These are phyloP conservation scores for Picea glauca DNA, from an alignment of 75 land plant genomes.

Conservation along the genomic window DNA sequence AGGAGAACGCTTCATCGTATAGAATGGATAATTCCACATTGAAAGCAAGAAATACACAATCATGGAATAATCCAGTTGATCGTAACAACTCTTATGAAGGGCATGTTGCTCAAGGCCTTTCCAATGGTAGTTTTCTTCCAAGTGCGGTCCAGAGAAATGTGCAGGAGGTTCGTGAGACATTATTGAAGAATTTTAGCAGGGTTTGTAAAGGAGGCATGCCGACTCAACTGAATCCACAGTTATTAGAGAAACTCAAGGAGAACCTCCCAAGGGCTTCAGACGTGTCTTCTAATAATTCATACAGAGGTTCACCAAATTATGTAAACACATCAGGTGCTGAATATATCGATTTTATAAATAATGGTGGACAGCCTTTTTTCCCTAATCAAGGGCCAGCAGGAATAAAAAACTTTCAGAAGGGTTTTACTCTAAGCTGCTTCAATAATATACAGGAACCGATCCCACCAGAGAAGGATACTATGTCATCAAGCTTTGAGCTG, in stretches of 20 bases:
- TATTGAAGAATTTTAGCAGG: slow-evolving; percentile 18
- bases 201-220: slow-evolving; percentile 11
- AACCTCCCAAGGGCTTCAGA: slow-evolving; percentile 14
- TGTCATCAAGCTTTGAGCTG: slow-evolving; percentile 62
- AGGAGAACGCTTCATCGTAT: slow-evolving; percentile 16
- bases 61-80: slow-evolving; percentile 15
- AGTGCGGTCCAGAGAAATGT: slow-evolving; percentile 13
- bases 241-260: slow-evolving; percentile 7
- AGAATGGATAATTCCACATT: slow-evolving; percentile 14
- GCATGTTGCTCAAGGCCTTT: slow-evolving; percentile 11
- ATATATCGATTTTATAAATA: slow-evolving; percentile 19
- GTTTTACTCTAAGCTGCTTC: slow-evolving; percentile 13
- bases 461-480: slow-evolving; percentile 14
- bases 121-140: background rate
- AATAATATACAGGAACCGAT: slow-evolving; percentile 13
- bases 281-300: slow-evolving; percentile 6
- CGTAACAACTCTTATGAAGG: slow-evolving; percentile 8
- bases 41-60: slow-evolving; percentile 18
- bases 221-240: slow-evolving; percentile 8
- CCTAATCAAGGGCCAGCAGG: slow-evolving; percentile 5
- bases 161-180: slow-evolving; percentile 16
- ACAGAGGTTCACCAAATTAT: slow-evolving; percentile 13
- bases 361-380: slow-evolving; percentile 17
- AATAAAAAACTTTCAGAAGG: slow-evolving; percentile 8
- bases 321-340: slow-evolving; percentile 20